phyloP scores from a whole-genome alignment of 805 yeast species.

The Kodamaea neixiangensis region DNA sequence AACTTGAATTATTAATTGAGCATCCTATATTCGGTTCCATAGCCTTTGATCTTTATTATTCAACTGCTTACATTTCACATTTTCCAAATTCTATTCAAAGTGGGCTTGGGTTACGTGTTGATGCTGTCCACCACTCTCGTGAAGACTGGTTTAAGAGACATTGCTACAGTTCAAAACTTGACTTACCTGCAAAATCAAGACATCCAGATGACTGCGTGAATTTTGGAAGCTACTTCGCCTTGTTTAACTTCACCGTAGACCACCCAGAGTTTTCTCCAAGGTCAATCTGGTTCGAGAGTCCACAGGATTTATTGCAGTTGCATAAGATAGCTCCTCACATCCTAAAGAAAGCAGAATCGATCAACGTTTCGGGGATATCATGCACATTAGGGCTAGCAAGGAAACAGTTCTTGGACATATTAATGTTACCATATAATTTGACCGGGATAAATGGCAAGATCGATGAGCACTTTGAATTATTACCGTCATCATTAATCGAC shows the following conservation, averaged over 20 bases:
- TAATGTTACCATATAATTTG: not conserved
- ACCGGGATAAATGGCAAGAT: not conserved
- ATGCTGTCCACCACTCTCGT: not conserved
- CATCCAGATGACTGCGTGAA: not conserved
- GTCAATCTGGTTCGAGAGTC: not conserved
- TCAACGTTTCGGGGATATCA: not conserved
- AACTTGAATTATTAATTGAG: not conserved
- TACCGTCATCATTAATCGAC: not conserved
- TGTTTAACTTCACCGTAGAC: not conserved
- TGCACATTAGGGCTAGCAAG: not conserved
- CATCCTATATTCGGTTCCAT: not conserved
- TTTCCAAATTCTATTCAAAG: too few relatives aligned
- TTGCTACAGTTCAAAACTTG: not conserved
- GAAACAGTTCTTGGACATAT: not conserved
- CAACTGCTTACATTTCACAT: too few relatives aligned
- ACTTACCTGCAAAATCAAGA: not conserved
- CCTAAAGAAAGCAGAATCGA: not conserved
- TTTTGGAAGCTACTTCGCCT: not conserved
- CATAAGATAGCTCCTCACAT: not conserved
- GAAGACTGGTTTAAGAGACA: not conserved
- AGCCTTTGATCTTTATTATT: not conserved
- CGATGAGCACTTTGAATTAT: not conserved
- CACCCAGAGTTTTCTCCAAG: not conserved
- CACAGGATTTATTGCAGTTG: not conserved
- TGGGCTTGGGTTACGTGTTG: too few relatives aligned